Evolutionary conservation across 208 protist genomes (phyloP).

Genomic region (Wallacemonas sp.): DNA sequence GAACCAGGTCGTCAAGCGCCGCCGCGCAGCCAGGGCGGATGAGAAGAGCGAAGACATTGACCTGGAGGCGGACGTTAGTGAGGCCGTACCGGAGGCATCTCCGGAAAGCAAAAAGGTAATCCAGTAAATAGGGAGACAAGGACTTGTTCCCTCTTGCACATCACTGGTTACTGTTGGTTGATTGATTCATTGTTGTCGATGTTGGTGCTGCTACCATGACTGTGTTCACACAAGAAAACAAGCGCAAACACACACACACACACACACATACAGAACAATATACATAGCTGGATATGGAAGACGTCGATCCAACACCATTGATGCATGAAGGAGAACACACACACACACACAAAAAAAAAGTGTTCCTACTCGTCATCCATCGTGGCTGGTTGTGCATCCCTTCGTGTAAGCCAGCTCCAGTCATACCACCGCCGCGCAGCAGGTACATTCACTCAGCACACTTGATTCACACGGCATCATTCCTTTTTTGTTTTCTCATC

Average conservation of each 20-base stretch:
- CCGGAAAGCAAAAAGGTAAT: neutral
- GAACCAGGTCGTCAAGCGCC: conserved; percentile 66
- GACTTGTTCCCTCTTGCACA: neutral
- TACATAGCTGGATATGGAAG: neutral
- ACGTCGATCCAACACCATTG: neutral
- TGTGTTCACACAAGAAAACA: conserved; percentile 7
- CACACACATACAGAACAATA: neutral
- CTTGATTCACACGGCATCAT: neutral
- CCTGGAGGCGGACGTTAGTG: conserved; percentile 21
- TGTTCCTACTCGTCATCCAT: neutral
- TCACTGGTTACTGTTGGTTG: neutral
- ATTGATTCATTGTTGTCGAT: too few relatives aligned
- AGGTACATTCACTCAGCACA: too few relatives aligned
- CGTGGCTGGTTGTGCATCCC: too few relatives aligned
- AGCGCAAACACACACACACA: neutral
- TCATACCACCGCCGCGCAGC: too few relatives aligned
- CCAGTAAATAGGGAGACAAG: neutral
- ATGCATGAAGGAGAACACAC: conserved; percentile 1
- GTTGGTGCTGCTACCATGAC: too few relatives aligned
- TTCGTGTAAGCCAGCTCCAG: too few relatives aligned
- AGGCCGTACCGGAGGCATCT: neutral
- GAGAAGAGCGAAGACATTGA: conserved; percentile 29
- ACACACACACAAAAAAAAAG: neutral
- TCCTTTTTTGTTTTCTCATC: neutral
- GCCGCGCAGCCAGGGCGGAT: conserved; percentile 31